Conservation (phyloP, 2,329 filamentous ascomycete species). For the Talaromyces albobiverticillius region DNA sequence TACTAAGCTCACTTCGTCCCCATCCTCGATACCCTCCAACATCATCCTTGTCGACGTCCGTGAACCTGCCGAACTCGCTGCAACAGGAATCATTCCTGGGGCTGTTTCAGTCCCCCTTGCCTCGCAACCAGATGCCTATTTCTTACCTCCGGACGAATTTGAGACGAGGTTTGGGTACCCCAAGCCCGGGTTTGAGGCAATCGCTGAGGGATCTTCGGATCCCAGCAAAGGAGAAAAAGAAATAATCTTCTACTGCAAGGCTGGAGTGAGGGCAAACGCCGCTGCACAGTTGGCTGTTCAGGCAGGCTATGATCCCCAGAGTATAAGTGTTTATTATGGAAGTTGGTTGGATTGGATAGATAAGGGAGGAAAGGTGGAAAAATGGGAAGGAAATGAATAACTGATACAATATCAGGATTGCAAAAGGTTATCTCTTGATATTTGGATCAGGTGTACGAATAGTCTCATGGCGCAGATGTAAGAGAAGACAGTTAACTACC, state of each 20-base stretch:
- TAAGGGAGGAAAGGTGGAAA: conserved; percentile 64
- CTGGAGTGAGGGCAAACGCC: conserved; percentile 75
- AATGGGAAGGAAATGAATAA: conserved; percentile 34
- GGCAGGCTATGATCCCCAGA: conserved; percentile 70
- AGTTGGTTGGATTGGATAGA: conserved; percentile 72
- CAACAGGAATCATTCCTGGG: conserved; percentile 64
- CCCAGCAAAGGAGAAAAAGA: conserved; percentile 22
- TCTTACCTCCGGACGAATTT: conserved; percentile 75
- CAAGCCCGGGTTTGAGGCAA: conserved; percentile 59
- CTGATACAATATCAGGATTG: neutral
- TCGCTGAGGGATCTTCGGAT: conserved; percentile 14
- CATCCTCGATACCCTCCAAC: conserved; percentile 28
- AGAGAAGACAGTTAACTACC: too few relatives aligned
- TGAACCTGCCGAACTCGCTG: conserved; percentile 44
- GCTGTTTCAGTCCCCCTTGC: conserved; percentile 80
- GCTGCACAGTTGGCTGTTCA: conserved; percentile 74
- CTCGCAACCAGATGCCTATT: conserved; percentile 73
- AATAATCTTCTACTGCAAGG: conserved; percentile 88
- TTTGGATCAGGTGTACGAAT: neutral
- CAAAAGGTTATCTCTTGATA: neutral
- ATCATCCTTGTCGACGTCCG: conserved; percentile 46
- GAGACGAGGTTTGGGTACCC: conserved; percentile 75
- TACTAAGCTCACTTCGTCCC: conserved; percentile 19
- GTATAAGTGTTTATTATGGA: conserved; percentile 50
- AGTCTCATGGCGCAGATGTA: neutral